Conservation (phyloP, 2,329 filamentous ascomycete genomes). For the Fusarium protoensiforme region DNA sequence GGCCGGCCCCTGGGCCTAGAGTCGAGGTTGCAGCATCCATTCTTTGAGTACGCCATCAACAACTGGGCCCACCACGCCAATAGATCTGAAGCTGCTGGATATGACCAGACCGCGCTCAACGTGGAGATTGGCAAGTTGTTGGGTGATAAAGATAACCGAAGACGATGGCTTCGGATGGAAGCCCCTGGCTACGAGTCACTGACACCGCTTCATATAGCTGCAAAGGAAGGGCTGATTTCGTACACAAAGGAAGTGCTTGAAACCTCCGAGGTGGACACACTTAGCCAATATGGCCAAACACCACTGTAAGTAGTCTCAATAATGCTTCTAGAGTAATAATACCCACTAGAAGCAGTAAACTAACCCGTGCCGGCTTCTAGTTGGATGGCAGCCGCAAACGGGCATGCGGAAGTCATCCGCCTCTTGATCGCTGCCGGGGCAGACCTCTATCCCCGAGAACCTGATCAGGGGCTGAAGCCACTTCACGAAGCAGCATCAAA, state of each 20-base stretch:
- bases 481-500: constrained; percentile 48
- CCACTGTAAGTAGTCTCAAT: constrained; percentile 36
- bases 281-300: constrained; percentile 23
- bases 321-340: not conserved
- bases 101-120: constrained; percentile 28
- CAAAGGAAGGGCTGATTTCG: constrained; percentile 24
- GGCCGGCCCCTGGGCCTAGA: not conserved
- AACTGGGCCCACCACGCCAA: constrained; percentile 46
- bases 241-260: constrained; percentile 32
- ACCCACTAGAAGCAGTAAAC: not conserved
- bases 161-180: constrained; percentile 24
- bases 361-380: not conserved
- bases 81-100: constrained; percentile 29
- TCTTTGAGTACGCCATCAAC: constrained; percentile 44
- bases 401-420: constrained; percentile 27
- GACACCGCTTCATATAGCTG: constrained; percentile 31
- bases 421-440: constrained; percentile 40
- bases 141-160: constrained; percentile 2
- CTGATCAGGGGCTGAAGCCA: constrained; percentile 43
- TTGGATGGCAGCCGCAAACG: constrained; percentile 37
- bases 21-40: constrained; percentile 36
- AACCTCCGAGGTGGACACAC: constrained; percentile 18
- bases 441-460: constrained; percentile 35
- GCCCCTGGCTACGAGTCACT: not conserved
- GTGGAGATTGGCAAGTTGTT: constrained; percentile 14